A percentile compares a stretch with the other conserved stretches of the same genome.
Evolutionary conservation across 192 early-diverging fungal genomes (phyloP).

Genomic region (Fimicolochytrium jonesii): DNA sequence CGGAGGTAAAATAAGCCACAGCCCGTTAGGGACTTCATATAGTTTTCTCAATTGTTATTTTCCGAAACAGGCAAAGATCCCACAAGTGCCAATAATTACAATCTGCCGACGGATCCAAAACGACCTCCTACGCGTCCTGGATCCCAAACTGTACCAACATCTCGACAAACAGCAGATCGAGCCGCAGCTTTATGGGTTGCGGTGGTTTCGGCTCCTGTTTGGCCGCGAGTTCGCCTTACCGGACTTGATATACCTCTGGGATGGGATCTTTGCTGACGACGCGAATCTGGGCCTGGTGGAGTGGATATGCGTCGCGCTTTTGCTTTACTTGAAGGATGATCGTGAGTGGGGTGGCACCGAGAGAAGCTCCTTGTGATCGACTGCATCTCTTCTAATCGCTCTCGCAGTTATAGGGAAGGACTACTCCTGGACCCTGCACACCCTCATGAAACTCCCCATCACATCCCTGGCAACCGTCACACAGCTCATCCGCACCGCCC

Average conservation of each 20-base stretch:
- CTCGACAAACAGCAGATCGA: slow-evolving; percentile 74
- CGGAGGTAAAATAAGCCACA: too few relatives aligned
- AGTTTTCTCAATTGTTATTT: not conserved
- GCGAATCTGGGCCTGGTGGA: slow-evolving; percentile 72
- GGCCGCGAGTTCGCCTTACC: slow-evolving; percentile 78
- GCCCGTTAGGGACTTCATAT: not conserved
- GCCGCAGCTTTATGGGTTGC: slow-evolving; percentile 93
- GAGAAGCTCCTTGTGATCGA: not conserved
- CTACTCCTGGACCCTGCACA: slow-evolving; percentile 31
- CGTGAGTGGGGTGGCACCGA: slow-evolving; percentile 42
- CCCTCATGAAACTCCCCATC: slow-evolving; percentile 36
- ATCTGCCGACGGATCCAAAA: slow-evolving; percentile 69
- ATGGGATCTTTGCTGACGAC: slow-evolving; percentile 84
- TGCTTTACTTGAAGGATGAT: slow-evolving; percentile 64
- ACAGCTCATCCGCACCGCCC: slow-evolving; percentile 20
- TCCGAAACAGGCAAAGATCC: not conserved
- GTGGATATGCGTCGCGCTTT: slow-evolving; percentile 73
- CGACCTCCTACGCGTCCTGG: slow-evolving; percentile 64
- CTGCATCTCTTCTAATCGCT: not conserved
- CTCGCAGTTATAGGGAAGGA: slow-evolving; percentile 34
- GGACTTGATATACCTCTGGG: slow-evolving; percentile 77
- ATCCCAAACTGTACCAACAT: slow-evolving; percentile 68
- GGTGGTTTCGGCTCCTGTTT: slow-evolving; percentile 91
- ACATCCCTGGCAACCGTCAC: slow-evolving; percentile 4
- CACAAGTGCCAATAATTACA: slow-evolving; percentile 62